Evolutionary conservation across 345 rosid genomes (phyloP).

Genomic region (Gossypium bickii): DNA sequence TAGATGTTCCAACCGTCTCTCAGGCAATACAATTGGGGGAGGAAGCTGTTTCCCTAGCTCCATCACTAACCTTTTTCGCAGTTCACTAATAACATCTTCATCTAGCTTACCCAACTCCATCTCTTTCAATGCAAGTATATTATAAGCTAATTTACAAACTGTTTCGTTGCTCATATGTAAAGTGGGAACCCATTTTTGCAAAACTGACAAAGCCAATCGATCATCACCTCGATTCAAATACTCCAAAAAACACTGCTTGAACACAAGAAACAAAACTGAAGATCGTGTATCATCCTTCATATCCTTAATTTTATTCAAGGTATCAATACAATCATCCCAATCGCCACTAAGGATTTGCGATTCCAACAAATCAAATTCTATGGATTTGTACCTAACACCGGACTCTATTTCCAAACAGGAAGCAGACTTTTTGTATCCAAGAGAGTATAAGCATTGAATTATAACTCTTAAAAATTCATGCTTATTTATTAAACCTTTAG

Average conservation of each 20-base stretch:
- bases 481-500: constrained; percentile 56
- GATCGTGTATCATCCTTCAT: constrained; percentile 42
- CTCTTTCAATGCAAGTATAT: constrained; percentile 43
- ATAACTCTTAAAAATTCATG: constrained; percentile 64
- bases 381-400: constrained; percentile 41
- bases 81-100: constrained; percentile 28
- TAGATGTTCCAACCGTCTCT: constrained; percentile 63
- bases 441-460: constrained; percentile 64
- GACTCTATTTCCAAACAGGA: constrained; percentile 68
- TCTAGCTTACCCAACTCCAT: constrained; percentile 38
- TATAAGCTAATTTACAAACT: constrained; percentile 50
- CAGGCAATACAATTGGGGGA: constrained; percentile 49
- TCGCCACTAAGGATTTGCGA: constrained; percentile 52
- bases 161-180: constrained; percentile 50
- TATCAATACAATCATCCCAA: constrained; percentile 60
- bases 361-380: constrained; percentile 50
- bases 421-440: constrained; percentile 69
- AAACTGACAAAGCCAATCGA: constrained; percentile 46
- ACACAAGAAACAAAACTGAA: constrained; percentile 55
- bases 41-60: constrained; percentile 66
- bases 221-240: constrained; percentile 52
- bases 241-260: constrained; percentile 68
- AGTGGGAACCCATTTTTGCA: constrained; percentile 52
- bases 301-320: constrained; percentile 36
- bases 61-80: constrained; percentile 45